Percentiles rank a stretch among this genome's conserved stretches.
Conservation (phyloP, 1,139 yeast genomes). For the Kodamaea fungicola region DNA sequence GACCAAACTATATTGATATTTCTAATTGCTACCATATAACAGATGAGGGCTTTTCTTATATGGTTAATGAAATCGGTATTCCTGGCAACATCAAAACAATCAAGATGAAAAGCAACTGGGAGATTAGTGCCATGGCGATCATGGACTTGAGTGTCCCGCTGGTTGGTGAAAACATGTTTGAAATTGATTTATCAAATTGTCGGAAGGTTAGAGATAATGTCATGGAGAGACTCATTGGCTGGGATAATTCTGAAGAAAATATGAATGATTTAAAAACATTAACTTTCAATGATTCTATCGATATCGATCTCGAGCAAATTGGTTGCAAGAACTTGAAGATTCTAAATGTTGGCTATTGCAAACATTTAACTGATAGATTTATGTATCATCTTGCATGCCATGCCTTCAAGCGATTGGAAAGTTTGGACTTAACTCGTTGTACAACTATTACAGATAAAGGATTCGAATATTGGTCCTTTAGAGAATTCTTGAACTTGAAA, state of each 20-base stretch:
- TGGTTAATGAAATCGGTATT: conserved; percentile 69
- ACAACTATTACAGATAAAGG: conserved; percentile 77
- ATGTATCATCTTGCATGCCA: conserved; percentile 62
- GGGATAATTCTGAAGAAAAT: conserved; percentile 25
- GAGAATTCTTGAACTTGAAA: conserved; percentile 50
- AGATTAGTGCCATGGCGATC: conserved; percentile 73
- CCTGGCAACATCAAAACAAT: conserved; percentile 54
- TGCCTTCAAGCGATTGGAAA: conserved; percentile 52
- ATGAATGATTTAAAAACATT: conserved; percentile 6
- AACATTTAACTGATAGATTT: conserved; percentile 64
- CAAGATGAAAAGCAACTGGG: conserved; percentile 72
- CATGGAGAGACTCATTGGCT: conserved; percentile 61
- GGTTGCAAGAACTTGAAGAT: conserved; percentile 60
- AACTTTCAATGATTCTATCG: conserved; percentile 11
- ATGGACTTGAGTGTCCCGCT: conserved; percentile 71
- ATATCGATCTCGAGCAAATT: conserved; percentile 17
- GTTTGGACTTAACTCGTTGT: conserved; percentile 66
- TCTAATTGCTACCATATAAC: conserved; percentile 76
- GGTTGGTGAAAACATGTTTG: conserved; percentile 56
- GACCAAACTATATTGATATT: conserved; percentile 59
- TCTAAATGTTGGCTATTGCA: conserved; percentile 66
- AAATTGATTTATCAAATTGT: conserved; percentile 67
- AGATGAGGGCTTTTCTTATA: conserved; percentile 67
- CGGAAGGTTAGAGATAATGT: conserved; percentile 71
- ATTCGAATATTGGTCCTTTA: conserved; percentile 60